Percentiles rank a stretch among this genome's conserved stretches.
phyloP scores from a whole-genome alignment of 768 basidiomycete genomes.

The Lactarius deliciosus region DNA sequence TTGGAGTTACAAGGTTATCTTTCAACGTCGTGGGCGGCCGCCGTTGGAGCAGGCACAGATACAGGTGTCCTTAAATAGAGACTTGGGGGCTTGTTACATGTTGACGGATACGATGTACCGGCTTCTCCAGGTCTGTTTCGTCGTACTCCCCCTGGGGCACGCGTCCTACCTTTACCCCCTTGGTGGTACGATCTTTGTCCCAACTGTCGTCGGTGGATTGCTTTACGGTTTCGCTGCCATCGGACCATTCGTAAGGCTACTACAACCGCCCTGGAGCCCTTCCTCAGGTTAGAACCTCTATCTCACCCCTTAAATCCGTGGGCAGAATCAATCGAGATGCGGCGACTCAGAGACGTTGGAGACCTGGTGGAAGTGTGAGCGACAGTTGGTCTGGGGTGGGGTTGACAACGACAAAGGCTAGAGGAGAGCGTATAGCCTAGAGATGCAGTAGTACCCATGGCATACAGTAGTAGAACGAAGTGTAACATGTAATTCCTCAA shows the following conservation, averaged over 20 bases:
- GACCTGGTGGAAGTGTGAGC: not conserved
- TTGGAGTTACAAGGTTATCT: not conserved
- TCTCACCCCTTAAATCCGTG: not conserved
- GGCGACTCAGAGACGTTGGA: not conserved
- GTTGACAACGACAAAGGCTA: not conserved
- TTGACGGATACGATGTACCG: not conserved
- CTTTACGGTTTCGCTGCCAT: constrained; percentile 4
- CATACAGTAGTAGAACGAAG: not conserved
- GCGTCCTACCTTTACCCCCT: not conserved
- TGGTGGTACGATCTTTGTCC: not conserved
- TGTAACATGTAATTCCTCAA: not conserved
- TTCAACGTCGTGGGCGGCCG: not conserved
- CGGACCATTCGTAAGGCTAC: not conserved
- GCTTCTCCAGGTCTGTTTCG: constrained; percentile 1
- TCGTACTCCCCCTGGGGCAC: constrained; percentile 3
- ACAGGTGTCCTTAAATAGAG: not conserved
- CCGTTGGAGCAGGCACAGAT: not conserved
- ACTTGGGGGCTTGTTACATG: too few species aligned
- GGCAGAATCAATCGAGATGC: not conserved
- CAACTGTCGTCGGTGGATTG: not conserved
- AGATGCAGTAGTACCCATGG: not conserved
- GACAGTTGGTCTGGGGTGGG: not conserved
- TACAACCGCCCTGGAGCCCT: not conserved
- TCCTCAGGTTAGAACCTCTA: not conserved
- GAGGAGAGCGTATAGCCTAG: not conserved